Conservation (phyloP, 176 grass and related monocot genomes). For the Cenchrus fungigraminus region DNA sequence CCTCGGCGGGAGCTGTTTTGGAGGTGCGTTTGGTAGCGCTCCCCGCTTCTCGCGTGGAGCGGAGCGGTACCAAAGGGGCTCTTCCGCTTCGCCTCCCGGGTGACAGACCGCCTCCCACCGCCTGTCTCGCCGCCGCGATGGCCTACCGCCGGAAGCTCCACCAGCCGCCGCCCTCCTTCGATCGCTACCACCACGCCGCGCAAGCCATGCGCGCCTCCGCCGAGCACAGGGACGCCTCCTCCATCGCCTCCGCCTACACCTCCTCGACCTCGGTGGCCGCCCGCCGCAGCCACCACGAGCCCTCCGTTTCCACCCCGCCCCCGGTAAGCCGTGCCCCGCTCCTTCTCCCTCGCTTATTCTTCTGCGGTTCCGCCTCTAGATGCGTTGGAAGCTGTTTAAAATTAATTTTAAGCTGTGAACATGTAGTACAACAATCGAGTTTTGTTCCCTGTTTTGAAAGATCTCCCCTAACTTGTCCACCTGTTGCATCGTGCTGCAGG, state of each 20-base stretch:
- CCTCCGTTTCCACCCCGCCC: conserved; percentile 51
- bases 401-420: no score
- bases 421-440: no score
- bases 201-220: conserved; percentile 97
- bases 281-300: conserved; percentile 56
- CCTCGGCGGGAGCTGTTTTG: no score
- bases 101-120: not conserved
- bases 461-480: no score
- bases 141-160: conserved; percentile 55
- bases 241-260: conserved; percentile 87
- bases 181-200: conserved; percentile 50
- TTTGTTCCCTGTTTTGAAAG: no score
- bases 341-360: not conserved
- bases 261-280: conserved; percentile 42
- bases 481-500: no score
- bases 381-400: not conserved
- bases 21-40: no score
- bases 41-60: no score
- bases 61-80: no score
- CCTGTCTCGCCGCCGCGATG: conserved; percentile 24
- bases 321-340: conserved; percentile 32
- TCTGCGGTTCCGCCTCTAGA: conserved; percentile 18
- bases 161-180: conserved; percentile 24
- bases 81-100: not conserved
- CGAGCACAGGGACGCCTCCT: conserved; percentile 89